Base-by-base conservation (phyloP, 768 basidiomycete species). In the Tylopilus cervinicoccineus region DNA sequence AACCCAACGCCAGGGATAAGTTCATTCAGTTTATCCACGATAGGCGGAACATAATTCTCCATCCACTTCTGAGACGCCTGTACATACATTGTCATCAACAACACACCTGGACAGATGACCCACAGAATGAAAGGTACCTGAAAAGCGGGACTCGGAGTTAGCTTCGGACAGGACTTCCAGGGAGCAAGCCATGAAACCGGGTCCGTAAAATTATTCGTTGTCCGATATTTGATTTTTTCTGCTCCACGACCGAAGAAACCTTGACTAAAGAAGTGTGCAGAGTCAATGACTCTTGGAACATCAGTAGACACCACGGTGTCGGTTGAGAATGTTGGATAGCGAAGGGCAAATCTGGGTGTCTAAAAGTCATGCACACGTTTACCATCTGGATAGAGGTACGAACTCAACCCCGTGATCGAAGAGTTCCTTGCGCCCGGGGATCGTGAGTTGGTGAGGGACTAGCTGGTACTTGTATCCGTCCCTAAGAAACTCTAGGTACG, bases 371-470 rank as follows among this genome's bases (percentile, higher is more conserved):
- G 10, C 10, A 37, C n/a, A 24, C 28, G 19, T 23, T 24, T n/a
- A 4, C 10, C 1, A 26, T 24, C 16, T 0, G 10, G 16, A 37
- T 3, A 31, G 32, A 37, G 12, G 19, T 13, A 47, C 72, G 40
- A 45, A 72, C 72, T 62, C 54, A 22, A 70, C 65, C 4, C 73
- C 74, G 22, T 75, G 68, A 13, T 70, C 51, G 43, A 74, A 75
- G n/a, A 73, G 55, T 53, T 73, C 53, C 47, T 57, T 43, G 9
- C 71, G 62, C 3, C 74, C 74, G 9, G 64, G 51, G 3, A 63
- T 48, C 2, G 73, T 72, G 32, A 76, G 61, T 38, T 68, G 61
- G 41, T 73, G 59, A 12, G 64, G 57, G 14, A 67, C 66, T 2
- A 72, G 56, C 10, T 62, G 56, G 26, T 63, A 64, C 39, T 54